Conservation (phyloP, 768 basidiomycete genomes). For the Lactifluus hygrophoroides region DNA sequence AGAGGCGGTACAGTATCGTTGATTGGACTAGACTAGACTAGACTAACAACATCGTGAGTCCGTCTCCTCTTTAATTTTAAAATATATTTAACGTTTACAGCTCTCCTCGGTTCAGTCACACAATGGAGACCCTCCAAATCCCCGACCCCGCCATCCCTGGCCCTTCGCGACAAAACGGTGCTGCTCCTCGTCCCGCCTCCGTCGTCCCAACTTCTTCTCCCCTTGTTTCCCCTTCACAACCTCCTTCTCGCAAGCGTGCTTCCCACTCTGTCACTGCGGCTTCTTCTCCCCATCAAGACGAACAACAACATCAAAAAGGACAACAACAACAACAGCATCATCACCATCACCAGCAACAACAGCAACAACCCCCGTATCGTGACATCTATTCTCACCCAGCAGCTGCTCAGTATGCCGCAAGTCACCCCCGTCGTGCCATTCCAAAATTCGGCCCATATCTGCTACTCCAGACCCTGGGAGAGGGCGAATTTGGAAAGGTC, state of each 20-base stretch:
- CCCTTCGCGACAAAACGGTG: conserved; percentile 36
- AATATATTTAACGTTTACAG: neutral
- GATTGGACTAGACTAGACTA: no score
- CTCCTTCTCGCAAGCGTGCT: conserved; percentile 47
- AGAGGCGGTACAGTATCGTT: no score
- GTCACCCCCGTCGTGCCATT: conserved; percentile 78
- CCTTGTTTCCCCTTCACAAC: conserved; percentile 29
- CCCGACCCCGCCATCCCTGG: conserved; percentile 37
- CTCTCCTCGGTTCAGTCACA: neutral
- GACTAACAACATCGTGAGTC: neutral
- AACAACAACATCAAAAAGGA: no score
- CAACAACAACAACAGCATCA: no score
- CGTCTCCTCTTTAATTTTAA: neutral
- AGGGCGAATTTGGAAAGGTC: conserved; percentile 98
- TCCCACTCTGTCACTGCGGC: no score
- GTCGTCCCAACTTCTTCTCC: conserved; percentile 44
- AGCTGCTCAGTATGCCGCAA: conserved; percentile 71
- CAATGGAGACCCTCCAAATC: conserved; percentile 36
- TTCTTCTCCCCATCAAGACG: no score
- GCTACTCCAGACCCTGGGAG: conserved; percentile 90
- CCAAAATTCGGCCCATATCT: conserved; percentile 95
- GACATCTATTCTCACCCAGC: conserved; percentile 84
- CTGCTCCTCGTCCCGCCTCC: conserved; percentile 50
- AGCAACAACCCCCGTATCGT: conserved; percentile 36
- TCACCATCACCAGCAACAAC: conserved; percentile 2